These are phyloP conservation scores for Capsicum rhomboideum DNA, from an alignment of 257 asterid species.

Conservation along the genomic window DNA sequence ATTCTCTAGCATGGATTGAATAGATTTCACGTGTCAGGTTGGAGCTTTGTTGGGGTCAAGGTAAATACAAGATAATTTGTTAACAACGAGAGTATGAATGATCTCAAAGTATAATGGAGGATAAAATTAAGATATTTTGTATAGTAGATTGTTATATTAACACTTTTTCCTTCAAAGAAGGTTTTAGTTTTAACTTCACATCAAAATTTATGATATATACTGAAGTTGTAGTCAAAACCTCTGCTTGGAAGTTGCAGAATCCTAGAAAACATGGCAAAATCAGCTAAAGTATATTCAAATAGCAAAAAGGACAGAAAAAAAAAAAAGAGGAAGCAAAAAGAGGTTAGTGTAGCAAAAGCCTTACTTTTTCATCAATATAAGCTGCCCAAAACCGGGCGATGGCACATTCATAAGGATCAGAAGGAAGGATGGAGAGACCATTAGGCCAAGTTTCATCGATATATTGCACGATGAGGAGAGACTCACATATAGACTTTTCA, in stretches of 20 bases:
- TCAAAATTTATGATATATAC: not conserved
- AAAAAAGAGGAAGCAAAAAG: not conserved
- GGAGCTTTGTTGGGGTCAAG: not conserved
- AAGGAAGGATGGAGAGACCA: conserved; percentile 30
- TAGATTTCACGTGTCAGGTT: not conserved
- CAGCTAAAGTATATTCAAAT: not conserved
- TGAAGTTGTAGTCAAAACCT: not conserved
- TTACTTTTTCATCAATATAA: conserved; percentile 43
- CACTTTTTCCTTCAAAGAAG: not conserved
- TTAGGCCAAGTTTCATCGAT: conserved; percentile 29
- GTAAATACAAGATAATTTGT: not conserved
- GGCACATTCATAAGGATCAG: conserved; percentile 35
- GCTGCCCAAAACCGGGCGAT: conserved; percentile 50
- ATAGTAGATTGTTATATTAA: not conserved
- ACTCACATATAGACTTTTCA: conserved; percentile 31
- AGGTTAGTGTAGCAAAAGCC: not conserved
- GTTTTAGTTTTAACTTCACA: not conserved
- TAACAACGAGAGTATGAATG: not conserved
- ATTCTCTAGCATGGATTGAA: not conserved
- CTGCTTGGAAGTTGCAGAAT: not conserved
- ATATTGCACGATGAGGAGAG: conserved; percentile 39
- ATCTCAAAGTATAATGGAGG: not conserved
- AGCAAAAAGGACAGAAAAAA: no score
- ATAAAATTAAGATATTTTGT: not conserved
- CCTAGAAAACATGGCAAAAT: not conserved